Percentiles rank a stretch among this genome's conserved stretches.
Evolutionary conservation across 306 rosid genomes (phyloP).

Genomic region (Hippophae rhamnoides): DNA sequence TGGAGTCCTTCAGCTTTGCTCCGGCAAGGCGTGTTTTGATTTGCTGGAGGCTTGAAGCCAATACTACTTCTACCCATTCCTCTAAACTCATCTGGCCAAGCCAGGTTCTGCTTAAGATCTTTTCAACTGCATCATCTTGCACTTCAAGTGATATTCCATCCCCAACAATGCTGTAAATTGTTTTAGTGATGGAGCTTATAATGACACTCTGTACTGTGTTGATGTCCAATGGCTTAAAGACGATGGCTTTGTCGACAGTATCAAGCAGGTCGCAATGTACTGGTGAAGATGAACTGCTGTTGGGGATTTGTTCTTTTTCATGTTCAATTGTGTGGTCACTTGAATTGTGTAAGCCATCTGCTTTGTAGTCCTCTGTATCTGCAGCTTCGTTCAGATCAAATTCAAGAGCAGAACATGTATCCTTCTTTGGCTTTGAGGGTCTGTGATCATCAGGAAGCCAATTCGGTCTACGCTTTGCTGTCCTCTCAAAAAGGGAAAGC

Average conservation of each 20-base stretch:
- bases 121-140: conserved; percentile 64
- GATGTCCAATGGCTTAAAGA: conserved; percentile 70
- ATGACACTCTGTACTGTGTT: conserved; percentile 37
- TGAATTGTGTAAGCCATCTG: conserved; percentile 81
- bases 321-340: conserved; percentile 81
- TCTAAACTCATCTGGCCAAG: conserved; percentile 53
- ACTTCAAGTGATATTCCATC: conserved; percentile 51
- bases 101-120: conserved; percentile 78
- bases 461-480: conserved; percentile 54
- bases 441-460: conserved; percentile 53
- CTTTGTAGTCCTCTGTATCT: conserved; percentile 45
- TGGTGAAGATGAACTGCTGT: conserved; percentile 17
- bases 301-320: conserved; percentile 47
- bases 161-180: conserved; percentile 49
- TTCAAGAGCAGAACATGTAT: conserved; percentile 31
- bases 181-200: conserved; percentile 31
- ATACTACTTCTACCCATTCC: conserved; percentile 66
- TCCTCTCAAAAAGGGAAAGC: conserved; percentile 43
- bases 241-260: conserved; percentile 55
- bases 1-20: conserved; percentile 21
- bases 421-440: conserved; percentile 50
- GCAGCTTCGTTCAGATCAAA: conserved; percentile 89
- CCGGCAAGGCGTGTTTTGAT: conserved; percentile 35
- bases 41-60: conserved; percentile 65
- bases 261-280: conserved; percentile 51